Conservation (phyloP, 2,329 filamentous ascomycete genomes). For the Aureobasidium sp. region DNA sequence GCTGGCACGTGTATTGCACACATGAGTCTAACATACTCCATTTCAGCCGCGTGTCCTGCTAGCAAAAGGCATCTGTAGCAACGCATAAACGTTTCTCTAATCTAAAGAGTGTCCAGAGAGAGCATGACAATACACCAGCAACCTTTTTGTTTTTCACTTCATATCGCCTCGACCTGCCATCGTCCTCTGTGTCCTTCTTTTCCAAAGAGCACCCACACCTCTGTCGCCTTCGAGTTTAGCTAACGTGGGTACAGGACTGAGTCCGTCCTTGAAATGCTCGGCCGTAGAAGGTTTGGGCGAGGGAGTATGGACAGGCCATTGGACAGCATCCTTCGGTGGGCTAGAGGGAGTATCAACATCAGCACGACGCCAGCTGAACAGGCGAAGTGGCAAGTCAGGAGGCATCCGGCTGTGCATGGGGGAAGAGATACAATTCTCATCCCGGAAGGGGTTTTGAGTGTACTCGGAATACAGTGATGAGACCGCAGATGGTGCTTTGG, state of each 20-base stretch:
- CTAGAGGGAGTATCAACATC: neutral
- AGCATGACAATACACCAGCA: too few relatives aligned
- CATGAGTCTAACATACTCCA: too few relatives aligned
- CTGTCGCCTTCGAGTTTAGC: neutral
- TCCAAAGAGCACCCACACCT: slow-evolving; percentile 1
- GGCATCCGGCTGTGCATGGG: neutral
- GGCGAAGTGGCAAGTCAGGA: neutral
- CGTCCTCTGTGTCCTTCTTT: neutral
- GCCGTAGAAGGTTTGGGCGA: neutral
- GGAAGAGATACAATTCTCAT: neutral
- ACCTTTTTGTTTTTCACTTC: neutral
- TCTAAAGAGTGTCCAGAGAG: too few relatives aligned
- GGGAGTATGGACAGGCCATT: neutral
- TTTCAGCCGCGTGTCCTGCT: too few relatives aligned
- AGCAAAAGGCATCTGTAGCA: too few relatives aligned
- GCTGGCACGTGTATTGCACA: too few relatives aligned
- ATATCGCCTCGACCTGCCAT: neutral
- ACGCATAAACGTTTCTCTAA: too few relatives aligned
- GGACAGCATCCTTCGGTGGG: slow-evolving; percentile 4
- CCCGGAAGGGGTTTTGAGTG: neutral
- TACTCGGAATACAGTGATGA: neutral
- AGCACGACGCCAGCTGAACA: neutral
- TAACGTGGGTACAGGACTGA: neutral
- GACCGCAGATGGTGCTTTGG: neutral
- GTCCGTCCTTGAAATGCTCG: neutral